Evolutionary conservation across 192 early-diverging fungal genomes (phyloP).

Genomic region (Fimicolochytrium jonesii): DNA sequence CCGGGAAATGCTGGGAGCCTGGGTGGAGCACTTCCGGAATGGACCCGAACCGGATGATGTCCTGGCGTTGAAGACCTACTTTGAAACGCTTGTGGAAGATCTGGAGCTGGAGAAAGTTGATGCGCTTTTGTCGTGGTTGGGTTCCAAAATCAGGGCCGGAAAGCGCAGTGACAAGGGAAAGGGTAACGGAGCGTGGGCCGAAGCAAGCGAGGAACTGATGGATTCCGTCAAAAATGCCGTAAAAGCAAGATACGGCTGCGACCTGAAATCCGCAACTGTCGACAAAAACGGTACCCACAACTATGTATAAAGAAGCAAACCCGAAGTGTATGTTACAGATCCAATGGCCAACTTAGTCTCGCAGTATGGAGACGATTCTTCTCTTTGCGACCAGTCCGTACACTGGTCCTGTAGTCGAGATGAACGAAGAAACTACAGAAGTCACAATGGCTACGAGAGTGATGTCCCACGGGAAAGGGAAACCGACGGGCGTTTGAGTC

Average conservation of each 20-base stretch:
- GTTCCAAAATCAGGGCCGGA: background rate
- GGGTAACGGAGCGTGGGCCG: slow-evolving; percentile 4
- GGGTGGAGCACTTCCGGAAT: background rate
- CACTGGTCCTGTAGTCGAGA: slow-evolving; percentile 21
- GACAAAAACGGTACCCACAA: too few species aligned
- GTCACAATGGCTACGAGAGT: background rate
- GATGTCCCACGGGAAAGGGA: slow-evolving; percentile 24
- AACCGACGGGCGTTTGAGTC: slow-evolving; percentile 20
- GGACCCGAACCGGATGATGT: slow-evolving; percentile 10
- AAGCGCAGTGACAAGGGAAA: background rate
- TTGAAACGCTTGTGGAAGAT: slow-evolving; percentile 2
- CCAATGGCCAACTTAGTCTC: slow-evolving; percentile 20
- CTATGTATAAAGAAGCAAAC: too few species aligned
- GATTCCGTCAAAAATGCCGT: background rate
- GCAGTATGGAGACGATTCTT: slow-evolving; percentile 21
- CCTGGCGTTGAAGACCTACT: background rate
- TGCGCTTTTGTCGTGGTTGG: slow-evolving; percentile 6
- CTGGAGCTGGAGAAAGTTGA: slow-evolving; percentile 19
- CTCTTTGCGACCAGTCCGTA: slow-evolving; percentile 13
- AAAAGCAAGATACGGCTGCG: background rate
- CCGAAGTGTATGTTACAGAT: too few species aligned
- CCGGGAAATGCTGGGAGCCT: slow-evolving; percentile 3
- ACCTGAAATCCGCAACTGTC: too few species aligned
- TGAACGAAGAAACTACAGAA: slow-evolving; percentile 14
- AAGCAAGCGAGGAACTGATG: background rate